A percentile compares a stretch with the other conserved stretches of the same genome.
These are phyloP conservation scores for Clonostachys solani DNA, from an alignment of 2,329 filamentous ascomycete genomes.

Conservation along the genomic window DNA sequence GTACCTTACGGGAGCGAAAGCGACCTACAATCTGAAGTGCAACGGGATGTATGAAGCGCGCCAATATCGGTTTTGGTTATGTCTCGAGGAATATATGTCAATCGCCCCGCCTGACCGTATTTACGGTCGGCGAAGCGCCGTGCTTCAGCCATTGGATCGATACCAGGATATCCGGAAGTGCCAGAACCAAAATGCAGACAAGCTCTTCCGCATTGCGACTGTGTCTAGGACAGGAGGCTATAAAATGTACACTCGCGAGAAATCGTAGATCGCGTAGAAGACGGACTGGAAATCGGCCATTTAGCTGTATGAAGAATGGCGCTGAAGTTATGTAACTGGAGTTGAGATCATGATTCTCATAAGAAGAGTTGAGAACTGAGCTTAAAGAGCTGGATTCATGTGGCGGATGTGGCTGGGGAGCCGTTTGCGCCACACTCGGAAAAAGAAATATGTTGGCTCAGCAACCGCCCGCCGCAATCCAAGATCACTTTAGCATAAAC, in stretches of 20 bases:
- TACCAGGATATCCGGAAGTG: too few species aligned
- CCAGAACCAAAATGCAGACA: neutral
- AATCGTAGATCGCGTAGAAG: too few species aligned
- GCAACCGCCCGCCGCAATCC: constrained; percentile 8
- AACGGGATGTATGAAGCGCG: constrained; percentile 20
- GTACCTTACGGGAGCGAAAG: neutral
- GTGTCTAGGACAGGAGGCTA: neutral
- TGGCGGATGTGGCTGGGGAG: constrained; percentile 5
- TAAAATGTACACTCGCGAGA: too few species aligned
- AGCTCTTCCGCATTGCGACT: constrained; percentile 20
- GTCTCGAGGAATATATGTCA: constrained; percentile 21
- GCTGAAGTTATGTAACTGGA: too few species aligned
- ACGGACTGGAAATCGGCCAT: too few species aligned
- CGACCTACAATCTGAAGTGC: constrained; percentile 17
- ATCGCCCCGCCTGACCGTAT: constrained; percentile 23
- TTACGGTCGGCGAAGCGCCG: constrained; percentile 21
- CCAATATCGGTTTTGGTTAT: constrained; percentile 15
- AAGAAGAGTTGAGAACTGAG: too few species aligned
- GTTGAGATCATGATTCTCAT: too few species aligned
- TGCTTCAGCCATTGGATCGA: constrained; percentile 29
- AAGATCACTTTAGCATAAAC: neutral
- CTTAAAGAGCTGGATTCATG: constrained; percentile 5
- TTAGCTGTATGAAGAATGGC: too few species aligned
- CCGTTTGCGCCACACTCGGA: constrained; percentile 2
- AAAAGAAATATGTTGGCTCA: constrained; percentile 8